Conservation (phyloP, 129 eudicot genomes). For the Dittrichia graveolens region DNA sequence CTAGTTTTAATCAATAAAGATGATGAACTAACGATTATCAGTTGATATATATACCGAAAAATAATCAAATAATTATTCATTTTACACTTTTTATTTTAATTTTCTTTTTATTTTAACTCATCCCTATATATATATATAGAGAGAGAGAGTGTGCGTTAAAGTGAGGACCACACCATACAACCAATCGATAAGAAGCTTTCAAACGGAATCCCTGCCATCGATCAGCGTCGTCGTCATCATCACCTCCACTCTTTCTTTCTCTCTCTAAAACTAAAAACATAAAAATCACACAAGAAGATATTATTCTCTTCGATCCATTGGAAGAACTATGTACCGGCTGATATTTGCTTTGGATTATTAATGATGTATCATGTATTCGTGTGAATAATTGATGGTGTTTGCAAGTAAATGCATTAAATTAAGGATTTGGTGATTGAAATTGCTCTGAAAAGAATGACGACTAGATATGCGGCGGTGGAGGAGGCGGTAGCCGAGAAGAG, state of each 20-base stretch:
- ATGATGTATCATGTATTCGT: neutral
- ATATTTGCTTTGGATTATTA: neutral
- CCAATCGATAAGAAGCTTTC: conserved; percentile 32
- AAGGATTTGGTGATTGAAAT: neutral
- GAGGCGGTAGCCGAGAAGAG: conserved; percentile 38
- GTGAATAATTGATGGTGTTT: conserved; percentile 25
- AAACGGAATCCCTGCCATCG: conserved; percentile 43
- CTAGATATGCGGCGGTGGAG: conserved; percentile 29
- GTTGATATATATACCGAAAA: too few relatives aligned
- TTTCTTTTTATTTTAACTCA: too few relatives aligned
- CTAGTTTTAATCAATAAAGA: too few relatives aligned
- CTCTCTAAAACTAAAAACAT: neutral
- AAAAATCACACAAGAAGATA: conserved; percentile 38
- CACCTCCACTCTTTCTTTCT: conserved; percentile 24
- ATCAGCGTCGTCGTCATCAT: conserved; percentile 37
- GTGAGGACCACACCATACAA: conserved; percentile 40
- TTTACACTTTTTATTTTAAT: too few relatives aligned
- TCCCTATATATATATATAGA: too few relatives aligned
- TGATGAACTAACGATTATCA: too few relatives aligned
- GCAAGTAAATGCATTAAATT: too few relatives aligned
- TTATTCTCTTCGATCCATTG: conserved; percentile 20
- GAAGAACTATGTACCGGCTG: conserved; percentile 14
- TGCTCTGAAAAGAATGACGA: conserved; percentile 24
- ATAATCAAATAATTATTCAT: too few relatives aligned
- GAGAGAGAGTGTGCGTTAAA: conserved; percentile 15